A percentile compares a stretch with the other conserved stretches of the same genome.
phyloP scores from a whole-genome alignment of 805 yeast genomes.

The Starmerella lactis-condensi region DNA sequence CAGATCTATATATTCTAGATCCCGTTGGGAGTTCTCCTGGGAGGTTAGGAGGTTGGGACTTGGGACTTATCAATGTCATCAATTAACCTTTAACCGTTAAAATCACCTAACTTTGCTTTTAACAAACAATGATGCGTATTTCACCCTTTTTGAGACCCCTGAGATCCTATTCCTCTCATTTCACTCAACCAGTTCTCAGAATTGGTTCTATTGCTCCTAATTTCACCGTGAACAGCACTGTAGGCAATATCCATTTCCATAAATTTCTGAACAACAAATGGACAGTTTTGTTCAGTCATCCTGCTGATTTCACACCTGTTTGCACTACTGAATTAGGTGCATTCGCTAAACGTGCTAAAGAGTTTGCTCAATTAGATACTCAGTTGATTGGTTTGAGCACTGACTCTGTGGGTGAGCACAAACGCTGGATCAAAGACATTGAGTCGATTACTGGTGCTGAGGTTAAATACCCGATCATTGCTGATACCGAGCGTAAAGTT shows the following conservation, averaged over 20 bases:
- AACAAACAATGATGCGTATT: no score
- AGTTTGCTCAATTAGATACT: slow-evolving; percentile 69
- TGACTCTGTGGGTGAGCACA: slow-evolving; percentile 64
- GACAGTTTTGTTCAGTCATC: slow-evolving; percentile 84
- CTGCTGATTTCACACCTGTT: slow-evolving; percentile 93
- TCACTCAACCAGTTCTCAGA: slow-evolving; percentile 33
- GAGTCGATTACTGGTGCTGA: slow-evolving; percentile 67
- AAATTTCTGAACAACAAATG: slow-evolving; percentile 70
- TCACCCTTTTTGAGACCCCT: no score
- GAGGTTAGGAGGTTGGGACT: no score
- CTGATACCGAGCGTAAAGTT: slow-evolving; percentile 70
- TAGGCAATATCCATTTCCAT: slow-evolving; percentile 73
- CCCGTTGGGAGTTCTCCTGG: no score
- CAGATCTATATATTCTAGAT: no score
- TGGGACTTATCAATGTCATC: no score
- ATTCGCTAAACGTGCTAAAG: slow-evolving; percentile 78
- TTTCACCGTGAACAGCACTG: slow-evolving; percentile 66
- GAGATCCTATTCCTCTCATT: no score
- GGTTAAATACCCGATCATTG: slow-evolving; percentile 77
- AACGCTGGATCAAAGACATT: slow-evolving; percentile 82
- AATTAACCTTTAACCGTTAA: no score
- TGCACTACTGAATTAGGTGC: slow-evolving; percentile 96
- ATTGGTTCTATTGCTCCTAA: slow-evolving; percentile 81
- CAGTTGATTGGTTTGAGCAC: slow-evolving; percentile 85
- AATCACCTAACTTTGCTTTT: no score